Evolutionary conservation across 2,329 filamentous ascomycete species (phyloP), one percentile per base, ranked within the genome.

Genomic region (Berkeleyomyces rouxiae): DNA sequence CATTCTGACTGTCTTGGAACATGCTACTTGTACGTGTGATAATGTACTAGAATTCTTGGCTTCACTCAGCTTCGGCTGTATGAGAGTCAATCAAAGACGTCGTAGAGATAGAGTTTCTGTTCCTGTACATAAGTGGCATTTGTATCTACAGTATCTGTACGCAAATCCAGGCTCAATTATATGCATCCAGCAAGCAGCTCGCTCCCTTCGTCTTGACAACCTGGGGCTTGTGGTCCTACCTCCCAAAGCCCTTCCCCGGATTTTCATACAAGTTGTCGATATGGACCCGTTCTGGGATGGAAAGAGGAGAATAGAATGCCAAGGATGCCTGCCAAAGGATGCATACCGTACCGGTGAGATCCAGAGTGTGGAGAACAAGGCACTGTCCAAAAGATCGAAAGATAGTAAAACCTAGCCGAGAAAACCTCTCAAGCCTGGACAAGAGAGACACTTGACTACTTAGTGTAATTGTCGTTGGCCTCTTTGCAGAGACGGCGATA

Each of bases 31-130:
- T 23, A 23, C 23, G 23, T 23, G 23, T 23, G 23, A 23, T 23
- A 23, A 23, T 23, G 23, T 23, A 1, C 23, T 2, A 23, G 23
- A 23, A 23, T 23, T 23, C 23, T 23, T 1, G 23, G 23, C 23
- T 23, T 23, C 23, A 23, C 23, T 23, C 23, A 23, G 23, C 23
- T 23, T 23, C 2, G 23, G 23, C 23, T 23, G 23, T 23, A 23
- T 23, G 23, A 23, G 23, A 23, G 23, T 23, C 23, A 31, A 10
- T 37, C 33, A 55, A 6, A 59, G 31, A 46, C 44, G 58, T 47
- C 58, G 58, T 59, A 40, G 13, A 59, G 39, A 59, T 59, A 59
- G 37, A 59, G 42, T 59, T 59, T 59, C 3, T 37, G 23, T 44
- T 7, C 58, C 40, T n/a, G 43, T 39, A 36, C 9, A 46, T n/a